phyloP scores from a whole-genome alignment of 306 rosid genomes.

The Castanospermum australe region DNA sequence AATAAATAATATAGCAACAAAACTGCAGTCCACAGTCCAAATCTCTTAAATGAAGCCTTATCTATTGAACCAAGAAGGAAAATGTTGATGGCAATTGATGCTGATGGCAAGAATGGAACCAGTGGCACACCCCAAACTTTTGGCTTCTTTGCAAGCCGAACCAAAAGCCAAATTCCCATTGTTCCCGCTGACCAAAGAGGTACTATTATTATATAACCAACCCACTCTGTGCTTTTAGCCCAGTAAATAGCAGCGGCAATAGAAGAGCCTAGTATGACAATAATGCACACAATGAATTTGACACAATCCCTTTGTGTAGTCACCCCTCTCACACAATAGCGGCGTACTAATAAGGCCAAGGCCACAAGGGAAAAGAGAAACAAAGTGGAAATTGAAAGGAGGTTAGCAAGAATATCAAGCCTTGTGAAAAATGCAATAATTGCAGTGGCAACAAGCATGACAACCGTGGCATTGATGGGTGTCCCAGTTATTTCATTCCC shows the following conservation, averaged over 20 bases:
- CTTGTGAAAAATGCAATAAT: conserved; percentile 64
- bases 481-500: conserved; percentile 60
- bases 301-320: conserved; percentile 24
- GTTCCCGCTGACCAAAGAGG: conserved; percentile 63
- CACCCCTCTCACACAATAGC: conserved; percentile 51
- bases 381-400: conserved; percentile 72
- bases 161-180: conserved; percentile 45
- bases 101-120: conserved; percentile 71
- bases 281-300: conserved; percentile 40
- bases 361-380: conserved; percentile 78
- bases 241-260: conserved; percentile 43
- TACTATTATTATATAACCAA: conserved; percentile 37
- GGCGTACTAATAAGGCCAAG: conserved; percentile 55
- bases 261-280: conserved; percentile 46
- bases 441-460: conserved; percentile 62
- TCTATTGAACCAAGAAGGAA: conserved; percentile 85
- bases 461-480: conserved; percentile 61
- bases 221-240: conserved; percentile 33
- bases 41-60: conserved; percentile 51
- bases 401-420: conserved; percentile 53
- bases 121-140: conserved; percentile 73
- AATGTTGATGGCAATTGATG: conserved; percentile 60
- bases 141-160: conserved; percentile 59
- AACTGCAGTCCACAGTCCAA: conserved; percentile 50
- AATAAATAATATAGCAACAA: conserved; percentile 52